Evolutionary conservation across 1,284 basidiomycete genomes (phyloP), one percentile per base, ranked within the genome.

Genomic region (Apiotrichum porosum): DNA sequence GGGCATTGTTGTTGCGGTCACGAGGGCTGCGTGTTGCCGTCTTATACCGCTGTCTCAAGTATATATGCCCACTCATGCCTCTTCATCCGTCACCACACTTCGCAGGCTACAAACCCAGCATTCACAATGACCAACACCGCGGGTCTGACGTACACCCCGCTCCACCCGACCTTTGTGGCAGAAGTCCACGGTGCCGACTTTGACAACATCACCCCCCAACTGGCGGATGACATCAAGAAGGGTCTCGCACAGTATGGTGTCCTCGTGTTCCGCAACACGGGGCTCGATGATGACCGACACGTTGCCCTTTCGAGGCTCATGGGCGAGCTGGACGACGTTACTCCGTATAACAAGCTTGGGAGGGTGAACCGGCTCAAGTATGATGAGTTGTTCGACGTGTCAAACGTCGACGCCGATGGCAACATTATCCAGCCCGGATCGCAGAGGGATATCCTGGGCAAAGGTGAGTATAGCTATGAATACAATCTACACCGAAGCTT

Each of bases 311-410:
- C 60, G 10, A 42, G 52, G 9, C 18, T 56, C 17, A 54, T 62
- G 32, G 62, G 62, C 9, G 58, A 60, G 9, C 49, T 64, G 19
- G 62, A 64, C 52, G 62, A 64, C 44, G 55, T 64, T 14, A 57
- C 46, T 42, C 62, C 62, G n/a, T 64, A 58, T 45, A 52, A 47
- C 38, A 44, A 49, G 36, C 51, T 60, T 10, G 58, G 58, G 18
- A 47, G 55, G 17, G 44, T 55, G 36, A 57, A 60, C 44, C 47
- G 58, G 19, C 44, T 60, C n/a, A 48, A 44, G 37, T 60, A 54
- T 28, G 58, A 60, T 39, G 52, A 60, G 55, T 47, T 60, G 18
- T 60, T 60, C 39, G 58, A 60, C 37, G 58, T 60, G 9, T 44
- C 45, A 41, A 60, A 60, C 31, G 48, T 60, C 40, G 58, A 60